Conservation (phyloP, 805 yeast species). For the Hanseniaspora guilliermondii region DNA sequence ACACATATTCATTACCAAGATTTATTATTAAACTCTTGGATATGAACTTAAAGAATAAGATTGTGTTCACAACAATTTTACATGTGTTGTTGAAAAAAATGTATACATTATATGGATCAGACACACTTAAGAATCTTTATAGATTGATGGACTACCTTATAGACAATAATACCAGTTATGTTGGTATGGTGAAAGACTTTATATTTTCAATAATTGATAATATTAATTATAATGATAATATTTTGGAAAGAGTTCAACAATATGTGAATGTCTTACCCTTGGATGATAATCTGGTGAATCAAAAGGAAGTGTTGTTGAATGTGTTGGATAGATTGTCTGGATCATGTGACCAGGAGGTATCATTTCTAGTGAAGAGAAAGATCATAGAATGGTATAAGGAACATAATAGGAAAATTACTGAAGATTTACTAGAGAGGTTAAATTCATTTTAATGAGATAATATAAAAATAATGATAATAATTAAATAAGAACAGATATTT, state of each 20-base stretch:
- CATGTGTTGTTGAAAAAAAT: neutral
- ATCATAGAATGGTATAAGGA: neutral
- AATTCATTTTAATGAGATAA: neutral
- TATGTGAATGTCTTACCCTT: neutral
- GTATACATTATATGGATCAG: neutral
- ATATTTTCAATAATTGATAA: neutral
- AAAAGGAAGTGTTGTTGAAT: neutral
- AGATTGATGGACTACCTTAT: neutral
- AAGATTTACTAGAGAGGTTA: neutral
- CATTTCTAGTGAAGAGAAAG: neutral
- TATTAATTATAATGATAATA: neutral
- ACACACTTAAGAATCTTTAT: neutral
- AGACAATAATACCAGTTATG: neutral
- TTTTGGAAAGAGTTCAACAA: neutral
- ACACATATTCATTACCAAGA: neutral
- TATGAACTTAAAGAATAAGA: neutral
- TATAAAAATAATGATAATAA: too few relatives aligned
- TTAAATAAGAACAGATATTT: too few relatives aligned
- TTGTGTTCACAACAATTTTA: neutral
- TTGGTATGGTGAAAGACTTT: neutral
- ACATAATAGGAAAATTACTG: neutral
- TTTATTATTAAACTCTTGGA: neutral
- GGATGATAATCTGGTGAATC: neutral
- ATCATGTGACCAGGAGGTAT: neutral
- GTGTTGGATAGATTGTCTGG: neutral